Evolutionary conservation across 257 asterid genomes (phyloP).

Genomic region (Solanum virginianum): DNA sequence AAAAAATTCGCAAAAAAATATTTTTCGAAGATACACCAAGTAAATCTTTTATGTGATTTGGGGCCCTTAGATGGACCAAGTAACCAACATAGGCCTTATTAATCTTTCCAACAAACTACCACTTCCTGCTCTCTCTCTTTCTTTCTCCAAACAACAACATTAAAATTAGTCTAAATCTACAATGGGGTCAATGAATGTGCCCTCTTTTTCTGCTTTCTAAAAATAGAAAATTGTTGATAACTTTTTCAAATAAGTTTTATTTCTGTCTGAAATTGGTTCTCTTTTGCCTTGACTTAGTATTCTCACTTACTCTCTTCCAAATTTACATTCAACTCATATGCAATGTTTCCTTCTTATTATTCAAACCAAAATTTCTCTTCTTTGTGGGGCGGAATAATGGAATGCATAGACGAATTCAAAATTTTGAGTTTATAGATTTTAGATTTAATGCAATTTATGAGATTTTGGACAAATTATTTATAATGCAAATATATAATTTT

Average conservation of each 20-base stretch:
- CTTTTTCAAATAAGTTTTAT: background rate
- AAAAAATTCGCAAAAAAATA: background rate
- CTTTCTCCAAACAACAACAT: background rate
- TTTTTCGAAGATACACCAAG: background rate
- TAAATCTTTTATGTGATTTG: background rate
- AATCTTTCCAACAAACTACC: background rate
- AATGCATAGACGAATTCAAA: accelerated
- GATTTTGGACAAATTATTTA: background rate
- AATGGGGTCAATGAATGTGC: background rate
- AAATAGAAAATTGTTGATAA: slow-evolving; percentile 8
- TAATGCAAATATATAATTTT: background rate
- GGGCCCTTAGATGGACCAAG: background rate
- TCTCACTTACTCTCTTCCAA: background rate
- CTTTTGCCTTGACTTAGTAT: background rate
- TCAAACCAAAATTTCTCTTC: background rate
- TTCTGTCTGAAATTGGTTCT: background rate
- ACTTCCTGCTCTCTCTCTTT: background rate
- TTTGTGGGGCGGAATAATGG: background rate
- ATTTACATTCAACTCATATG: background rate
- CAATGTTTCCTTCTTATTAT: background rate
- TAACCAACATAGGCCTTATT: background rate
- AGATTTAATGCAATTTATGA: accelerated
- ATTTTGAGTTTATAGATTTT: background rate
- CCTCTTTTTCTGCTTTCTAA: slow-evolving; percentile 7
- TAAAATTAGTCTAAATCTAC: background rate